Evolutionary conservation across 495 filamentous ascomycete species (phyloP), one percentile per base, ranked within the genome.

Genomic region (Penicillium herquei): DNA sequence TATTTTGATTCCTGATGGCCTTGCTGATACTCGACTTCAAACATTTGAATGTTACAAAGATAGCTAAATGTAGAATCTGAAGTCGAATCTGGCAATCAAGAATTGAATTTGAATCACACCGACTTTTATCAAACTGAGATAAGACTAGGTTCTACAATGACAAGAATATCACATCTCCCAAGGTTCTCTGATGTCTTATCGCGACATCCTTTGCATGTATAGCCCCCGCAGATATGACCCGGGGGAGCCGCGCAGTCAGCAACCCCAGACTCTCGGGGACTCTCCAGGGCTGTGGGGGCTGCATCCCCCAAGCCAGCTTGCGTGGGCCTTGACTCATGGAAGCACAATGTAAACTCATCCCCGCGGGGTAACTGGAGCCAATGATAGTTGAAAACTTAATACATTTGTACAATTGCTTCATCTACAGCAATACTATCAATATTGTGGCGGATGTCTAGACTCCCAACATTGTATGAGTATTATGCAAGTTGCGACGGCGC

Each of bases 241-340:
- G 46, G 55, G 57, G 56, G 54, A 49, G 50, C 44, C 61, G 57
- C 52, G 49, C 53, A 60, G 47, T 49, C 35, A 43, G 44, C 44
- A 32, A 44, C 50, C 50, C 39, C 39, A 14, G 39, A 52, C 32
- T 21, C n/a, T n/a, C n/a, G n/a, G 34, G 3, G 21, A 33, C 39
- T 26, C 30, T 21, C n/a, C n/a, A n/a, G n/a, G 39, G n/a, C 48
- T 39, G 49, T 35, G 35, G 49, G 49, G 49, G 14, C 18, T 18
- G 49, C 49, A 31, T 14, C 32, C 32, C 43, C 3, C 18, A 32
- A 46, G 21, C 30, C 43, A 46, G 31, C 30, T 46, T 32, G 43
- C 21, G 43, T 46, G 43, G 21, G 14, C 31, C 43, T 32, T 45
- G 14, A 13, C n/a, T 13, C 21, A 2, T 26, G 21, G 21, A 26